phyloP scores from a whole-genome alignment of 2,329 filamentous ascomycete genomes.

The Coniella vitis region DNA sequence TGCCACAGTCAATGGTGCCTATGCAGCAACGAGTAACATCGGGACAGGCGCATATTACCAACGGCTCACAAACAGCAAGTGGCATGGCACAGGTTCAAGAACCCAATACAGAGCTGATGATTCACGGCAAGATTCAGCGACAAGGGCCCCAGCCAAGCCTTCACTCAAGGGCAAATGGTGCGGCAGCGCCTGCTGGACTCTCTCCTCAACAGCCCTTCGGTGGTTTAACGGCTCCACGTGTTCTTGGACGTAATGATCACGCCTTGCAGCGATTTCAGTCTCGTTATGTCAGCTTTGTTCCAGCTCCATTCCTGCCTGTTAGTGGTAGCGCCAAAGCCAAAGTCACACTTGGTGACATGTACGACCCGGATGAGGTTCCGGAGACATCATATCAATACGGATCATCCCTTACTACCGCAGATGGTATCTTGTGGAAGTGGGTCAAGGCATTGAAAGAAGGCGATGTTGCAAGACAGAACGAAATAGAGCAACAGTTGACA shows the following conservation, averaged over 20 bases:
- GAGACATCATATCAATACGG: not conserved
- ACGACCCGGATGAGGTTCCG: conserved; percentile 8
- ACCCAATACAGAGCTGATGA: not conserved
- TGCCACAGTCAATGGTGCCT: conserved; percentile 8
- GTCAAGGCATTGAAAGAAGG: conserved; percentile 8
- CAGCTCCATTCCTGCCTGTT: not conserved
- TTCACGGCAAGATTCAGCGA: not conserved
- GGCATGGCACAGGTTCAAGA: not conserved
- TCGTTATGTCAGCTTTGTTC: conserved; percentile 7
- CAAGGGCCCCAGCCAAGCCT: not conserved
- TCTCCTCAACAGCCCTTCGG: not conserved
- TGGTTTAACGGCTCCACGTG: conserved; percentile 8
- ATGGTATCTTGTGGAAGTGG: conserved; percentile 11
- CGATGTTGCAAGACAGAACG: conserved; percentile 7
- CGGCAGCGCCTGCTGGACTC: not conserved
- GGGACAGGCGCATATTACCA: not conserved
- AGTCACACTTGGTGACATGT: conserved; percentile 8
- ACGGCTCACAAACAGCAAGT: not conserved
- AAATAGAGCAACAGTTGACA: conserved; percentile 10
- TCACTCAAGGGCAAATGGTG: not conserved
- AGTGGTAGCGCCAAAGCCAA: conserved; percentile 1
- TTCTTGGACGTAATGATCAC: conserved; percentile 11
- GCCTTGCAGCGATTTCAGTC: conserved; percentile 1
- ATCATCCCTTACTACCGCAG: conserved; percentile 3
- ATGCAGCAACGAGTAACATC: not conserved